Conservation (phyloP, 1,284 basidiomycete species). For the Fomitopsis betulina region DNA sequence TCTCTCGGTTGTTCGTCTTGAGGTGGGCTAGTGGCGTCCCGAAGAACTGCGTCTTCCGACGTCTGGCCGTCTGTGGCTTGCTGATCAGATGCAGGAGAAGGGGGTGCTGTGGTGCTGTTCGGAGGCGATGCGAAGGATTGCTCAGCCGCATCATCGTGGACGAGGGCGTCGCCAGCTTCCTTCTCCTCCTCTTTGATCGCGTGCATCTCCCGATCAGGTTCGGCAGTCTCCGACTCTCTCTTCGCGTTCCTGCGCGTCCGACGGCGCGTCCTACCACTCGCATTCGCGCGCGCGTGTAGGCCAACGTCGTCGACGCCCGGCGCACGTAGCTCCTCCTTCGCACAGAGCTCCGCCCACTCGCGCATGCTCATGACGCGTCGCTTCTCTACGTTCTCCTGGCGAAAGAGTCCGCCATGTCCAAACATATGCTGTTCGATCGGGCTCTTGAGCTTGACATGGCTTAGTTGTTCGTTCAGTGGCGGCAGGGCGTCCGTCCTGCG, state of each 20-base stretch:
- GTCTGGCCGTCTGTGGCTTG: neutral
- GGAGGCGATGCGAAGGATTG: slow-evolving; percentile 20
- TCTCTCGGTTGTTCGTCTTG: neutral
- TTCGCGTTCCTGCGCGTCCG: slow-evolving; percentile 20
- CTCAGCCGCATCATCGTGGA: slow-evolving; percentile 8
- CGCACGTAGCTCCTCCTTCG: slow-evolving; percentile 61
- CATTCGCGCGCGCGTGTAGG: slow-evolving; percentile 40
- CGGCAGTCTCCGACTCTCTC: slow-evolving; percentile 30
- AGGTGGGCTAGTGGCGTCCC: neutral
- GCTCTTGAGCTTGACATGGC: slow-evolving; percentile 71
- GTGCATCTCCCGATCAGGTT: slow-evolving; percentile 29
- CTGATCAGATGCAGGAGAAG: neutral
- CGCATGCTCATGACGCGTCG: slow-evolving; percentile 77
- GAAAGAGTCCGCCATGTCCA: slow-evolving; percentile 81
- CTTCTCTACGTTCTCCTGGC: slow-evolving; percentile 90
- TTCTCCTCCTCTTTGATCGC: slow-evolving; percentile 33
- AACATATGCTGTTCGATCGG: slow-evolving; percentile 93
- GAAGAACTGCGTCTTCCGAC: neutral
- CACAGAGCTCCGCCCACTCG: slow-evolving; percentile 85
- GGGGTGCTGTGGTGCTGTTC: slow-evolving; percentile 9
- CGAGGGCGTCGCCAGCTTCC: slow-evolving; percentile 7
- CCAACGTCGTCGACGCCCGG: slow-evolving; percentile 69
- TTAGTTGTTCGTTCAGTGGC: slow-evolving; percentile 60
- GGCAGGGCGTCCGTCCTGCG: slow-evolving; percentile 70
- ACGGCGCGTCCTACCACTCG: slow-evolving; percentile 14